Percentiles rank a stretch among this genome's conserved stretches.
These are phyloP conservation scores for Scopulariopsis brevicaulis DNA, from an alignment of 2,329 filamentous ascomycete species.

Conservation along the genomic window DNA sequence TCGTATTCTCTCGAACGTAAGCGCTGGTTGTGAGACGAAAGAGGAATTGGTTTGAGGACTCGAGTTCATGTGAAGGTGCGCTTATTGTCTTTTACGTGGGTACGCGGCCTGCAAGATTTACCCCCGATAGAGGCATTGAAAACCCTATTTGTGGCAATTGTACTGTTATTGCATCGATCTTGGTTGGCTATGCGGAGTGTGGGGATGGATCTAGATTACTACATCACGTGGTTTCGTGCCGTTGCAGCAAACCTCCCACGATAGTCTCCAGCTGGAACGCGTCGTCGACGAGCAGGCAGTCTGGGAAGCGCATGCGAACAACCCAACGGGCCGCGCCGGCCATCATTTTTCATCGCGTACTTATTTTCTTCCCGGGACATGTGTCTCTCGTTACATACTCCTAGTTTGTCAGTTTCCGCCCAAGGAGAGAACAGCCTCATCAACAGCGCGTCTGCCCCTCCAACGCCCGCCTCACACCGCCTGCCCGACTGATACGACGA, in stretches of 20 bases:
- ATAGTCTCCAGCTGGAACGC: neutral
- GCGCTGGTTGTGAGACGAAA: neutral
- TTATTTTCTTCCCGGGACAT: neutral
- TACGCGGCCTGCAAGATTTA: neutral
- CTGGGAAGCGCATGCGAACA: neutral
- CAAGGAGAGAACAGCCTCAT: neutral
- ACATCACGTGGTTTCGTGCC: neutral
- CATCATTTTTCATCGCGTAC: neutral
- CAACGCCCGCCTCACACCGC: neutral
- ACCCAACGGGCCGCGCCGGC: neutral
- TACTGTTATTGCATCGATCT: neutral
- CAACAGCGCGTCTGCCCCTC: neutral
- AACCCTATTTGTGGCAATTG: neutral
- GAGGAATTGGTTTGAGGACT: neutral
- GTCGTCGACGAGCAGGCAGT: neutral
- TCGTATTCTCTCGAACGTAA: too few relatives aligned
- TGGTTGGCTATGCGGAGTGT: too few relatives aligned
- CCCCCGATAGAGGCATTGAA: neutral
- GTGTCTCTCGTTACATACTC: neutral
- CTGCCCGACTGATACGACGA: neutral
- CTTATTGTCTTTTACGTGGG: neutral
- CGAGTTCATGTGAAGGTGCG: neutral
- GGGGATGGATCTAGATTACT: neutral
- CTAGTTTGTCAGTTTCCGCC: neutral
- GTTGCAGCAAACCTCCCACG: neutral